Evolutionary conservation across 495 filamentous ascomycete species (phyloP), one percentile per base, ranked within the genome.

Genomic region (Pyronema omphalodes): DNA sequence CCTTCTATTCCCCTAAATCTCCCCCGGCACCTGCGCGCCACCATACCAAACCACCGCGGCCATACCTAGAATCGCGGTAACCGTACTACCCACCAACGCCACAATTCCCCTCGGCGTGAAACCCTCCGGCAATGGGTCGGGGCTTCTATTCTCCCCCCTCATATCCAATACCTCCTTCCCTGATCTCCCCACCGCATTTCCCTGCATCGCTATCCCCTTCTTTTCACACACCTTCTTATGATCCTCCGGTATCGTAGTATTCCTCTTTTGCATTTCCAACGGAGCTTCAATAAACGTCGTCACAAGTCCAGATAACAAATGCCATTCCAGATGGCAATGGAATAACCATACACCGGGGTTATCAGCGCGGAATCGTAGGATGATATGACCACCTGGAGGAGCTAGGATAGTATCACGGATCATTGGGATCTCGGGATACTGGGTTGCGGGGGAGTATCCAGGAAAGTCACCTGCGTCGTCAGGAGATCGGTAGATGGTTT

Each of bases 301-400:
- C 3, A 73, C 68, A n/a, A 83, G 72, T 37, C 80, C 80, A 1
- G 37, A 69, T 68, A 49, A 67, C 45, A 80, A 69, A 58, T 82
- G 79, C 79, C 79, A 81, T 67, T 80, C 77, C 44, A 65, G 46
- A 51, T 65, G 62, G 47, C 80, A 83, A 60, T 83, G 80, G 60
- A 82, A 80, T 19, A 83, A 63, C 80, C 80, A 83, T 41, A 83
- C 66, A 23, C 77, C 87, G 14, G 86, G 82, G 63, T 93, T 93
- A 53, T 74, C 75, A 2, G 79, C 78, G 17, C 71, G 68, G 65
- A 86, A 86, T 3, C 81, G 69, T n/a, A 84, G 57, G 9, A 83
- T 79, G n/a, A 81, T 70, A 56, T 79, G 67, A 0, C 69, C 67
- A 49, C 71, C 64, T 17, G 73, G 73, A 7, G 53, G 58, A 1